Evolutionary conservation across 306 rosid species (phyloP).

Genomic region (Castanea sativa): DNA sequence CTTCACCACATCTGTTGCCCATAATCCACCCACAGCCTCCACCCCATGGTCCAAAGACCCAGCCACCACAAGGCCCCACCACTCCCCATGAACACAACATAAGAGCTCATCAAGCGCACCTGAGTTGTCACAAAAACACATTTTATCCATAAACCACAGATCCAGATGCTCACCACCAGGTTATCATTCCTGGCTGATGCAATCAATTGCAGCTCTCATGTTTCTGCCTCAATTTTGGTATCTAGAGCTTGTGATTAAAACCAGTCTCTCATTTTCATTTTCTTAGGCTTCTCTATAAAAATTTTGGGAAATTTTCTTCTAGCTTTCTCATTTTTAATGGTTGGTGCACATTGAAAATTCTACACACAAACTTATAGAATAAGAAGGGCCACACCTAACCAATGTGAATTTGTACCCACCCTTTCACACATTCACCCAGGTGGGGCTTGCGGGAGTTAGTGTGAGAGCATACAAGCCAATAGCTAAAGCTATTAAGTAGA

Average conservation of each 20-base stretch:
- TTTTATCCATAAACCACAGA: neutral
- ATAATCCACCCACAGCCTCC: neutral
- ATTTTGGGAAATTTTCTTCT: neutral
- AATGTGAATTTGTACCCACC: neutral
- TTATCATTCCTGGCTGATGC: neutral
- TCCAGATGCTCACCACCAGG: neutral
- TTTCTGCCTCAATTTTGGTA: neutral
- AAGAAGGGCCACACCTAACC: neutral
- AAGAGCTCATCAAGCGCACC: neutral
- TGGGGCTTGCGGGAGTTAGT: no score
- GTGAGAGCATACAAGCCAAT: no score
- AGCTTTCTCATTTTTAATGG: neutral
- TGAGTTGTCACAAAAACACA: neutral
- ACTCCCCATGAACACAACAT: neutral
- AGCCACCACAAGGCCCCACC: neutral
- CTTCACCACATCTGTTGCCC: neutral
- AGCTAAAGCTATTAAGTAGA: no score
- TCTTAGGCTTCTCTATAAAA: neutral
- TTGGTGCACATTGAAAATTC: neutral
- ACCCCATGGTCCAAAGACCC: no score
- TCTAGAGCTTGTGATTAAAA: neutral
- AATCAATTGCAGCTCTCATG: neutral
- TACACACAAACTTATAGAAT: no score
- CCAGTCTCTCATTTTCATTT: neutral
- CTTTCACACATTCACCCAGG: neutral